phyloP scores from a whole-genome alignment of 2,329 filamentous ascomycete genomes.

The Hirsutella minnesotensis region DNA sequence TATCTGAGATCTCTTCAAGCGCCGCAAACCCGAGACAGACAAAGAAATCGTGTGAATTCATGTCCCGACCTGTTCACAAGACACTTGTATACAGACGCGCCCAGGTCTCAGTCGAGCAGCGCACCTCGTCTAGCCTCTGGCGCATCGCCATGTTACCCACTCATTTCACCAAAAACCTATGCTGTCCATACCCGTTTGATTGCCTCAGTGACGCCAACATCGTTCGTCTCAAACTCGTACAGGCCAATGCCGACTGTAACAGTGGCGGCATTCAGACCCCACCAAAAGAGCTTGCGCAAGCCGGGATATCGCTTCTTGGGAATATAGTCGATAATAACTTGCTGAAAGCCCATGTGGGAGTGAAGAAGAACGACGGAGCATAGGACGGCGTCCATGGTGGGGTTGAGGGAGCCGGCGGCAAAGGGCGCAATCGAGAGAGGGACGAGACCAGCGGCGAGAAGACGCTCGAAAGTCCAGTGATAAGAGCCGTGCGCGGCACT shows the following conservation, averaged over 20 bases:
- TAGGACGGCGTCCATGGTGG: conserved; percentile 73
- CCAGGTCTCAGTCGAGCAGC: background rate
- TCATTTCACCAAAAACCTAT: conserved; percentile 21
- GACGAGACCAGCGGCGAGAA: conserved; percentile 68
- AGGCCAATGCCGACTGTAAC: conserved; percentile 74
- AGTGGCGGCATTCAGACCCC: conserved; percentile 69
- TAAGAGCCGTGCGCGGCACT: conserved; percentile 82
- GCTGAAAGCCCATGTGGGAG: conserved; percentile 92
- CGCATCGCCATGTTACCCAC: background rate
- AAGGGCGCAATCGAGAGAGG: conserved; percentile 87
- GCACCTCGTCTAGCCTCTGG: background rate
- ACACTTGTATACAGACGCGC: conserved; percentile 10
- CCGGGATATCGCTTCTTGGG: conserved; percentile 59
- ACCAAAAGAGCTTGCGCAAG: conserved; percentile 55
- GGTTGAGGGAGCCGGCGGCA: conserved; percentile 83
- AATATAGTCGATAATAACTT: conserved; percentile 84
- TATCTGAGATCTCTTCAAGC: no score
- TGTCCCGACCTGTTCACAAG: conserved; percentile 4
- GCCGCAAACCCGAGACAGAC: no score
- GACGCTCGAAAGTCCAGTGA: conserved; percentile 95
- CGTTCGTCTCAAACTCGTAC: conserved; percentile 98
- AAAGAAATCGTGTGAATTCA: conserved; percentile 4
- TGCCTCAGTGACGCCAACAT: conserved; percentile 85
- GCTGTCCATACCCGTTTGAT: conserved; percentile 86
- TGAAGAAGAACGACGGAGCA: conserved; percentile 78